Percentiles rank a stretch among this genome's conserved stretches.
Conservation (phyloP, 208 protist genomes). For the Perkinsela sp. region DNA sequence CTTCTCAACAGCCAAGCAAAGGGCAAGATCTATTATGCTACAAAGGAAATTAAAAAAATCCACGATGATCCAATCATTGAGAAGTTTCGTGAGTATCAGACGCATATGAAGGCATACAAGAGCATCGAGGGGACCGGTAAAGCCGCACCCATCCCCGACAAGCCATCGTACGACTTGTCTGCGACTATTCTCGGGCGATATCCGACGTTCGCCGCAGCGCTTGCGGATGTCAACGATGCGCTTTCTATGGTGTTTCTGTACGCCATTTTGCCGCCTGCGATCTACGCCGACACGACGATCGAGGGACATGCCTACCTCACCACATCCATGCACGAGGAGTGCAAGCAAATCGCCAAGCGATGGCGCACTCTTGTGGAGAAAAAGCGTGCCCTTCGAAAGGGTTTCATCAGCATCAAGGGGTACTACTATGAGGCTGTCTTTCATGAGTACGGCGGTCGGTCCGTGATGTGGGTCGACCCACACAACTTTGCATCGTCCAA, state of each 20-base stretch:
- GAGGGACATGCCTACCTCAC: constrained; percentile 38
- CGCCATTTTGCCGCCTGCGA: constrained; percentile 46
- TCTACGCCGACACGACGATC: constrained; percentile 28
- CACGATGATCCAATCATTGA: constrained; percentile 76
- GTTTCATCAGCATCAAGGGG: constrained; percentile 92
- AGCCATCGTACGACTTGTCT: constrained; percentile 67
- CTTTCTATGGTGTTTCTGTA: constrained; percentile 83
- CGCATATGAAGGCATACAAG: constrained; percentile 68
- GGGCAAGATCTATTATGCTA: constrained; percentile 89
- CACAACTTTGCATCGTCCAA: constrained; percentile 77
- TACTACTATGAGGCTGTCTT: constrained; percentile 93
- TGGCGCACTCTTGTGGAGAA: constrained; percentile 57
- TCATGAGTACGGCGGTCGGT: constrained; percentile 20
- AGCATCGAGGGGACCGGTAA: constrained; percentile 22
- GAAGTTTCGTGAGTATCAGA: constrained; percentile 74
- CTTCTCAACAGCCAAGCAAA: constrained; percentile 70
- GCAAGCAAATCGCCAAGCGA: constrained; percentile 18
- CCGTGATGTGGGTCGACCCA: constrained; percentile 86
- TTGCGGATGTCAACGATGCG: constrained; percentile 83
- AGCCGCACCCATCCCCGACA: constrained; percentile 20
- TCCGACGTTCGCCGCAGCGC: constrained; percentile 81
- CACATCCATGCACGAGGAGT: constrained; percentile 31
- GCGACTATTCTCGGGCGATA: constrained; percentile 86
- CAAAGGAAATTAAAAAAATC: constrained; percentile 88
- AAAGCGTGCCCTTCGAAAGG: constrained; percentile 54